phyloP scores from a whole-genome alignment of 2,329 filamentous ascomycete species.

The Zymoseptoria pseudotritici region DNA sequence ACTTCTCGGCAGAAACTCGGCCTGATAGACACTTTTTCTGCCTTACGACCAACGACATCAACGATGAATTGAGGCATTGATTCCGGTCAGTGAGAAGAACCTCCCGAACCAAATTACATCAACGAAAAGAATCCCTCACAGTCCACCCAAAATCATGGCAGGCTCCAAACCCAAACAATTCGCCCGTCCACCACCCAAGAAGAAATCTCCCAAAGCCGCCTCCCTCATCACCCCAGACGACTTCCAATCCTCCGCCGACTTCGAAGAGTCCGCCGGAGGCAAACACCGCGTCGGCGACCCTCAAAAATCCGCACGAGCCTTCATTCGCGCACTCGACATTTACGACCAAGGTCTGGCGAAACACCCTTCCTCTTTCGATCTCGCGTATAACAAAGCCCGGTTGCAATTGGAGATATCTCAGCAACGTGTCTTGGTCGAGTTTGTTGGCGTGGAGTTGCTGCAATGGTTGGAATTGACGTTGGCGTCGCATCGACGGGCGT shows the following conservation, averaged over 20 bases:
- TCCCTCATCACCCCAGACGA: conserved; percentile 57
- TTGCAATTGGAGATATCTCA: conserved; percentile 64
- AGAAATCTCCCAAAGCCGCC: conserved; percentile 33
- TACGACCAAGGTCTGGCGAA: conserved; percentile 57
- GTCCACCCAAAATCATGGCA: conserved; percentile 14
- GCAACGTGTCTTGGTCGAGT: conserved; percentile 53
- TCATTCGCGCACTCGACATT: conserved; percentile 56
- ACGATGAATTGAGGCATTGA: no score
- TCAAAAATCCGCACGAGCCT: conserved; percentile 55
- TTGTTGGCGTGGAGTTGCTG: conserved; percentile 47
- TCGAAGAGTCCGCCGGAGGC: conserved; percentile 62
- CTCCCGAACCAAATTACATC: no score
- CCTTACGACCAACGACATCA: no score
- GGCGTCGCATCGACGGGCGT: conserved; percentile 56
- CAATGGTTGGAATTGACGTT: conserved; percentile 55
- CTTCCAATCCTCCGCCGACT: conserved; percentile 56
- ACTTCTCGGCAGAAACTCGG: background rate
- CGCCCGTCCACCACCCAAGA: conserved; percentile 24
- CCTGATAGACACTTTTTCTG: no score
- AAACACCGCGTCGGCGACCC: conserved; percentile 69
- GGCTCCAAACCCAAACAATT: conserved; percentile 25
- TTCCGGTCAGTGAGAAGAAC: no score
- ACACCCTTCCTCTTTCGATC: conserved; percentile 58
- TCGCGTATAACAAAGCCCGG: conserved; percentile 70
- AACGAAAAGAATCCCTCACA: background rate